Evolutionary conservation across 768 basidiomycete species (phyloP).

Genomic region (Tulasnella calospora): DNA sequence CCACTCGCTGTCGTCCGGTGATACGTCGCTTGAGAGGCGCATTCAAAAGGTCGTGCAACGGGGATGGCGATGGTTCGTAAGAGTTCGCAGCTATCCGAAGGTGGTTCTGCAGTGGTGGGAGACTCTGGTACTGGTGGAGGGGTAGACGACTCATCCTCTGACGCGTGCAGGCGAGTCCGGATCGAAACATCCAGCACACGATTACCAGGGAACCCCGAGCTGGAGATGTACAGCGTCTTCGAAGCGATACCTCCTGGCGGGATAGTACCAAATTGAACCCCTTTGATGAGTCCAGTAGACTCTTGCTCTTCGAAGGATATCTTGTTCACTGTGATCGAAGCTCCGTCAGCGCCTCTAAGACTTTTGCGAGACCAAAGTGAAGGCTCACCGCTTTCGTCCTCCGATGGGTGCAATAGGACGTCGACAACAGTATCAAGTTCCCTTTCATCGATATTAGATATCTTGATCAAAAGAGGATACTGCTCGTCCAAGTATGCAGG

Average conservation of each 20-base stretch:
- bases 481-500: conserved; percentile 79
- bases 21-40: conserved; percentile 54
- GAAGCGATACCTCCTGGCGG: conserved; percentile 51
- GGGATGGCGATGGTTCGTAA: conserved; percentile 64
- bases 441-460: conserved; percentile 67
- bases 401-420: conserved; percentile 73
- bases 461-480: conserved; percentile 64
- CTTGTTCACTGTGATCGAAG: conserved; percentile 39
- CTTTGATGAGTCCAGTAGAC: conserved; percentile 72
- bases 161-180: conserved; percentile 47
- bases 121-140: conserved; percentile 25
- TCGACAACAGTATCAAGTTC: conserved; percentile 66
- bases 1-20: conserved; percentile 37
- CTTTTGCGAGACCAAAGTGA: background rate
- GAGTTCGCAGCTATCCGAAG: conserved; percentile 47
- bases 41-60: conserved; percentile 57
- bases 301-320: conserved; percentile 58
- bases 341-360: background rate
- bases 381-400: conserved; percentile 46
- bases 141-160: conserved; percentile 30
- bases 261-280: conserved; percentile 60
- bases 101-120: background rate
- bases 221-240: conserved; percentile 62
- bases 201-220: conserved; percentile 59
- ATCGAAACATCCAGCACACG: conserved; percentile 78